Evolutionary conservation across 371 early-diverging fungal species (phyloP).

Genomic region (Mortierella sp.): DNA sequence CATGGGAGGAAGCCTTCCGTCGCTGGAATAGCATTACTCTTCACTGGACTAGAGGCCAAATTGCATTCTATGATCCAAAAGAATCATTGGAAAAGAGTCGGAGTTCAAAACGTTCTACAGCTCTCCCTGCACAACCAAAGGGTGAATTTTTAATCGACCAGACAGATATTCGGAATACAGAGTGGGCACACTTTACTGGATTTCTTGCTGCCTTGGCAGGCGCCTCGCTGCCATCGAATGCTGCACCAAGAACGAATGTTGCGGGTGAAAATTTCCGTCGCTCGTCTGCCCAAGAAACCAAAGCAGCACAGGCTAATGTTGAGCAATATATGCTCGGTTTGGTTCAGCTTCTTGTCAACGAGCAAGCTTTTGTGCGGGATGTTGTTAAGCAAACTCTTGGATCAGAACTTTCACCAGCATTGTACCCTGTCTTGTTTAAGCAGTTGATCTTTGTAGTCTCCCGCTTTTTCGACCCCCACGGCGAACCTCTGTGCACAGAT

Average conservation of each 20-base stretch:
- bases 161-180: constrained; percentile 57
- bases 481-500: constrained; percentile 82
- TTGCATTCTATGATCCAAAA: constrained; percentile 49
- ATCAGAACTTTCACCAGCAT: constrained; percentile 82
- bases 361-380: constrained; percentile 91
- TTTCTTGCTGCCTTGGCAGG: constrained; percentile 89
- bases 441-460: constrained; percentile 81
- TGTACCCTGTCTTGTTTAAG: constrained; percentile 90
- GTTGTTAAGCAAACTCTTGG: constrained; percentile 91
- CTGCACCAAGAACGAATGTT: constrained; percentile 25
- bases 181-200: constrained; percentile 89
- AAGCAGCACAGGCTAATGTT: constrained; percentile 66
- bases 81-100: constrained; percentile 42
- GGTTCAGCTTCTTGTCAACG: constrained; percentile 87
- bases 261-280: constrained; percentile 50
- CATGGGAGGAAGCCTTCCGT: constrained; percentile 89
- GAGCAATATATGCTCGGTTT: constrained; percentile 89
- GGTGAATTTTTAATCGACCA: constrained; percentile 49
- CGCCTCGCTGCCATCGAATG: constrained; percentile 66
- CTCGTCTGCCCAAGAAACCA: constrained; percentile 35
- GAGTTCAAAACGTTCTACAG: constrained; percentile 42
- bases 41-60: constrained; percentile 61
- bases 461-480: constrained; percentile 82
- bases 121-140: constrained; percentile 48
- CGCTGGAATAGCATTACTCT: constrained; percentile 80